Percentiles rank a stretch among this genome's conserved stretches.
Conservation (phyloP, 352 stramenopile species). For the Thalassiosira pacifica region DNA sequence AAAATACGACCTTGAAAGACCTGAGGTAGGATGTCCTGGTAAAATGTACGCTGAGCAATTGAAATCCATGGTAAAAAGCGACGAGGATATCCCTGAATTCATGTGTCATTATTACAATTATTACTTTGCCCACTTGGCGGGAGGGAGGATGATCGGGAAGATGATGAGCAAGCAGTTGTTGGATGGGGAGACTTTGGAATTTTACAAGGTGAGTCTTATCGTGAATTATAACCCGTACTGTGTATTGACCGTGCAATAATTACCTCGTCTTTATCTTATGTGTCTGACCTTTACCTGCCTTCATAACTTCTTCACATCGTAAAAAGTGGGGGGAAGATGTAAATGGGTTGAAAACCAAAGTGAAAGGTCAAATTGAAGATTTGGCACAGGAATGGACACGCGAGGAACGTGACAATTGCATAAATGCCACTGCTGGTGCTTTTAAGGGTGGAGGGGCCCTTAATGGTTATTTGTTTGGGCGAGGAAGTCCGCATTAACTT, state of each 20-base stretch:
- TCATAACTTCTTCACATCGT: no score
- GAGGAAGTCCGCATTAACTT: slow-evolving; percentile 64
- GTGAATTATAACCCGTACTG: no score
- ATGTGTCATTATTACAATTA: slow-evolving; percentile 91
- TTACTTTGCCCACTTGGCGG: slow-evolving; percentile 89
- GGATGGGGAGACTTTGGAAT: slow-evolving; percentile 86
- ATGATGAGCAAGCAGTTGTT: slow-evolving; percentile 85
- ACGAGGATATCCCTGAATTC: slow-evolving; percentile 82
- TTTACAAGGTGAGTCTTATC: slow-evolving; percentile 88
- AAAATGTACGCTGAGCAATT: slow-evolving; percentile 71
- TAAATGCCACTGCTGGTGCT: slow-evolving; percentile 70
- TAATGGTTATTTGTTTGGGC: slow-evolving; percentile 75
- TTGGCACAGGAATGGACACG: slow-evolving; percentile 73
- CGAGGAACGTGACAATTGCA: slow-evolving; percentile 75
- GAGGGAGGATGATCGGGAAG: slow-evolving; percentile 88
- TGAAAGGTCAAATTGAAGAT: slow-evolving; percentile 80
- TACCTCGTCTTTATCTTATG: no score
- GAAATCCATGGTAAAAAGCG: slow-evolving; percentile 53
- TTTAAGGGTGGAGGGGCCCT: slow-evolving; percentile 75
- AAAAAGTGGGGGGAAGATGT: slow-evolving; percentile 79
- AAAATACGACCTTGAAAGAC: slow-evolving; percentile 65
- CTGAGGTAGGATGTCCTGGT: slow-evolving; percentile 58
- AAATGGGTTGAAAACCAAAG: slow-evolving; percentile 77
- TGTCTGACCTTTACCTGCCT: no score
- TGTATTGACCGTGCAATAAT: no score